phyloP scores from a whole-genome alignment of 2,329 filamentous ascomycete species.

The Aspergillus carbonarius region DNA sequence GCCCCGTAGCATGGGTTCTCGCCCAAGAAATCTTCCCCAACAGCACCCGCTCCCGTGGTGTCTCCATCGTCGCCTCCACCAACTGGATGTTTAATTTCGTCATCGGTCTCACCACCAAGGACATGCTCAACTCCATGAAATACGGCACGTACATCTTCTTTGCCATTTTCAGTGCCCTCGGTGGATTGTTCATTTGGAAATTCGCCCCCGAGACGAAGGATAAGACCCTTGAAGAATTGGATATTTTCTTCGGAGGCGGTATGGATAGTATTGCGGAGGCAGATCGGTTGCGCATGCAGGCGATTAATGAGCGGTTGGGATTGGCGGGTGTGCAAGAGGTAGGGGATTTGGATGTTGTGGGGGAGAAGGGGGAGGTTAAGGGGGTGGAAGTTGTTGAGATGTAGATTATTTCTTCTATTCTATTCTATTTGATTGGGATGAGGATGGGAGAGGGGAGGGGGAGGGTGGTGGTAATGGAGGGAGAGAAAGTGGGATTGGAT shows the following conservation, averaged over 20 bases:
- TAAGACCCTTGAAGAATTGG: constrained; percentile 57
- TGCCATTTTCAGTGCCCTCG: constrained; percentile 39
- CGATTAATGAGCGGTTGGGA: constrained; percentile 70
- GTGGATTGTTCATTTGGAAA: constrained; percentile 36
- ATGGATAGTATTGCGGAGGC: constrained; percentile 34
- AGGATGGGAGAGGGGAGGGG: not conserved
- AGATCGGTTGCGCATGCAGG: constrained; percentile 63
- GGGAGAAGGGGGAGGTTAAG: constrained; percentile 15
- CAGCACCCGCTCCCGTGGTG: constrained; percentile 29
- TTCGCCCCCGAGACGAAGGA: constrained; percentile 52
- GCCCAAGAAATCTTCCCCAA: constrained; percentile 40
- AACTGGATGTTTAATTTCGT: constrained; percentile 39
- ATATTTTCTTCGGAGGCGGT: constrained; percentile 48
- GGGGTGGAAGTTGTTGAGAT: constrained; percentile 19
- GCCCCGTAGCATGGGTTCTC: constrained; percentile 53
- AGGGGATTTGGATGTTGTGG: constrained; percentile 21
- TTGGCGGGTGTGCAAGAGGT: constrained; percentile 41
- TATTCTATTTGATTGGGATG: too few relatives aligned
- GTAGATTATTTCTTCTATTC: not conserved
- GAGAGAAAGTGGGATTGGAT: too few relatives aligned
- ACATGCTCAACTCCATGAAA: constrained; percentile 28
- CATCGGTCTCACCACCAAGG: constrained; percentile 32
- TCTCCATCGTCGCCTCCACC: constrained; percentile 27
- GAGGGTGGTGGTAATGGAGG: not conserved
- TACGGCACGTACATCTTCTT: constrained; percentile 46